These are phyloP conservation scores for Detonula confervacea DNA, from an alignment of 352 stramenopile genomes.

Conservation along the genomic window DNA sequence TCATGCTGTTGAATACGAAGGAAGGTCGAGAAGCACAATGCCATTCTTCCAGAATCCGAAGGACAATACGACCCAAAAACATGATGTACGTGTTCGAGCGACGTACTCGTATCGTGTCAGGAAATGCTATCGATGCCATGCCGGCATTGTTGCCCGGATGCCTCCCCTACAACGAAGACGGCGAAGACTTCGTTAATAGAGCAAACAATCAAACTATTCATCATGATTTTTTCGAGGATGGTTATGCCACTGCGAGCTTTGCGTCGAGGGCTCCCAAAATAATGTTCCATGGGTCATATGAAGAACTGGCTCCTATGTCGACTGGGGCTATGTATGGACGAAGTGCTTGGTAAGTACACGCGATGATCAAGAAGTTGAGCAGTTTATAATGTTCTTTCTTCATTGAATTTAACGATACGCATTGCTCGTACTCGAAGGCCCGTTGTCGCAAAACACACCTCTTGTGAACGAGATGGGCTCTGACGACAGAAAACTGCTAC, in stretches of 20 bases:
- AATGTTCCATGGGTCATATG: no score
- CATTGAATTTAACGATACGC: no score
- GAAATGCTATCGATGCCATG: constrained; percentile 9
- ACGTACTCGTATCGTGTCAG: neutral
- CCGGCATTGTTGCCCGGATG: constrained; percentile 12
- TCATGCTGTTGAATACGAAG: constrained; percentile 9
- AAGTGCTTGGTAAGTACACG: no score
- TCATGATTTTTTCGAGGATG: neutral
- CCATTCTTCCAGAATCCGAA: constrained; percentile 12
- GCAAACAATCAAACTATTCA: neutral
- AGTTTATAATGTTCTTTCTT: no score
- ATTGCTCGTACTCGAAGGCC: no score
- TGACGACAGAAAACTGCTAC: neutral
- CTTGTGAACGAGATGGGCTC: neutral
- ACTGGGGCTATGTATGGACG: constrained; percentile 7
- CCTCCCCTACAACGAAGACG: neutral
- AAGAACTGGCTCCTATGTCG: no score
- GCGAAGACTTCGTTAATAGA: neutral
- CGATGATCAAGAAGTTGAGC: no score
- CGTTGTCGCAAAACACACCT: neutral
- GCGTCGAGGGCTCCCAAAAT: neutral
- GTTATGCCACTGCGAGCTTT: constrained; percentile 2
- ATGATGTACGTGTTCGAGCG: constrained; percentile 10
- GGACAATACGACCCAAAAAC: constrained; percentile 2
- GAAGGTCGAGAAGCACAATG: neutral